These are phyloP conservation scores for Phialemoniopsis sp. DNA, from an alignment of 2,329 filamentous ascomycete genomes.

Conservation along the genomic window DNA sequence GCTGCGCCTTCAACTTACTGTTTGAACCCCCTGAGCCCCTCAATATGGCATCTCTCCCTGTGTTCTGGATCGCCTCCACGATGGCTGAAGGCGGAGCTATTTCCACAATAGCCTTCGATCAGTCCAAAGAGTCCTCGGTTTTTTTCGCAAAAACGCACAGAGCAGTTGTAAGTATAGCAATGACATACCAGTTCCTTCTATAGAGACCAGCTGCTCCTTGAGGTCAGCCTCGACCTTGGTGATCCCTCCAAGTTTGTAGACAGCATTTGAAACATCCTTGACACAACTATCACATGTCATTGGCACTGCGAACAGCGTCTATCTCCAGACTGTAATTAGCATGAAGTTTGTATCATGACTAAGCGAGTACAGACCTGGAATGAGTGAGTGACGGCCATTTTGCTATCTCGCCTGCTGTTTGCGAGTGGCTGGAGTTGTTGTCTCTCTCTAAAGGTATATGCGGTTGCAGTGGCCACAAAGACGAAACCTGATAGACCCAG, in stretches of 20 bases:
- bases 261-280: constrained; percentile 75
- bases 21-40: constrained; percentile 83
- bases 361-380: constrained; percentile 33
- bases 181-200: constrained; percentile 72
- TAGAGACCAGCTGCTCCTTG: constrained; percentile 74
- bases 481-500: constrained; percentile 12
- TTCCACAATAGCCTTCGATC: neutral
- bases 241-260: constrained; percentile 76
- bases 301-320: constrained; percentile 94
- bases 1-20: constrained; percentile 50
- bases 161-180: too few species aligned
- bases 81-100: constrained; percentile 82
- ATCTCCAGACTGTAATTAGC: constrained; percentile 7
- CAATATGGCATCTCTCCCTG: constrained; percentile 89
- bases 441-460: constrained; percentile 8
- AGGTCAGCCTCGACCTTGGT: constrained; percentile 79
- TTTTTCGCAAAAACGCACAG: too few species aligned
- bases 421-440: too few species aligned
- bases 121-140: neutral
- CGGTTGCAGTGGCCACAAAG: constrained; percentile 14
- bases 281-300: constrained; percentile 89
- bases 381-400: constrained; percentile 38
- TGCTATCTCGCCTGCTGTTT: constrained; percentile 10
- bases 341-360: neutral
- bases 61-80: constrained; percentile 81